These are phyloP conservation scores for Oligophagozyma castellii DNA, from an alignment of 1,139 yeast genomes.

Conservation along the genomic window DNA sequence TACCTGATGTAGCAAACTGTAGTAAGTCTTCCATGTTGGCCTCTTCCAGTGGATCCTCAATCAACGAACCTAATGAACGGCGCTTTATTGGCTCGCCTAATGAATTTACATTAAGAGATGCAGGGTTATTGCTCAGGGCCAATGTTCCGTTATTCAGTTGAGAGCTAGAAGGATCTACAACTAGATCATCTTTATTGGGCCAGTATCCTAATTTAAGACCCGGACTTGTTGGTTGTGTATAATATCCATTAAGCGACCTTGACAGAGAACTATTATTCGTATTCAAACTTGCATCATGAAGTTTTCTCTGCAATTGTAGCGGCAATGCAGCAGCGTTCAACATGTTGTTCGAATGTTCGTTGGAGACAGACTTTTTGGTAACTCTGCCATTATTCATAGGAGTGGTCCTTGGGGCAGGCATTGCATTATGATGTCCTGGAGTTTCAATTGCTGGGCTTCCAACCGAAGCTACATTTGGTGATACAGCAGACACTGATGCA, in stretches of 20 bases:
- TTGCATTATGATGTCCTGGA: background rate
- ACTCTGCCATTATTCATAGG: slow-evolving; percentile 4
- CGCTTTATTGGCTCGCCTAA: slow-evolving; percentile 8
- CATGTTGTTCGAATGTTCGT: slow-evolving; percentile 1
- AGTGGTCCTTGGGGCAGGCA: slow-evolving; percentile 3
- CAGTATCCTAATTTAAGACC: slow-evolving; percentile 11
- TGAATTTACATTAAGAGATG: slow-evolving; percentile 3
- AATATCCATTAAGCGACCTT: slow-evolving; percentile 2
- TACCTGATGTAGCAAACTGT: slow-evolving; percentile 8
- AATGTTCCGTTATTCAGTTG: background rate
- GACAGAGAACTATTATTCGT: slow-evolving; percentile 9
- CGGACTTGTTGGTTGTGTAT: slow-evolving; percentile 3
- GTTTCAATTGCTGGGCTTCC: background rate
- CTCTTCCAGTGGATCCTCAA: slow-evolving; percentile 17
- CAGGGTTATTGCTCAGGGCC: slow-evolving; percentile 4
- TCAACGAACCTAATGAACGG: slow-evolving; percentile 18
- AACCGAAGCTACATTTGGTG: background rate
- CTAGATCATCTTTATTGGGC: slow-evolving; percentile 3
- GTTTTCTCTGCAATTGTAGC: slow-evolving; percentile 1
- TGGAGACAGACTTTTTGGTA: background rate
- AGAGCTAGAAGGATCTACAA: slow-evolving; percentile 1
- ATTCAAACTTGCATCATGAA: slow-evolving; percentile 1
- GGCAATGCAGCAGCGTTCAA: slow-evolving; percentile 1
- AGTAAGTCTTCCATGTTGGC: slow-evolving; percentile 21
- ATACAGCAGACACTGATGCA: background rate